Evolutionary conservation across 2,329 filamentous ascomycete genomes (phyloP), one percentile per base, ranked within the genome.

Genomic region (Xenoacremonium recifei): DNA sequence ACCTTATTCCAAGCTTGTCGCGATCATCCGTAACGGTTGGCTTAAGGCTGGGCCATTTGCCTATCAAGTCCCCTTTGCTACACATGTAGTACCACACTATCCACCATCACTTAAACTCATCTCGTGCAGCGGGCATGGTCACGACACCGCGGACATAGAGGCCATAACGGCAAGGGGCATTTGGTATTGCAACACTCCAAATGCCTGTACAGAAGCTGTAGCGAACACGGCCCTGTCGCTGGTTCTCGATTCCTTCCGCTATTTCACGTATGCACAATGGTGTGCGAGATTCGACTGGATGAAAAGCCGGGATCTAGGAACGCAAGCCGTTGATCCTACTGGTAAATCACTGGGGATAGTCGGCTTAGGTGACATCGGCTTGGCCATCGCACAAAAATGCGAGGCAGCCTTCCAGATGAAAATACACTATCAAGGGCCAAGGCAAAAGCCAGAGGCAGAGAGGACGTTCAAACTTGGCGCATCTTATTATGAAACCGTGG

Each of bases 21-120:
- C 45, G 13, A 48, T 50, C 19, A 34, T 48, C 6, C 47, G 47
- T 17, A 45, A 42, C 17, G 47, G 47, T 10, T 50, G 47, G 47
- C 47, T 50, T 30, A 50, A 50, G 20, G 47, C 47, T 13, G 44
- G 47, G 15, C 45, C 47, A 16, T 39, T 50, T 7, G 41, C 47
- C 11, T 42, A 50, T 15, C 29, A 32, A 13, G 32, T 42, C 17
- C 45, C 47, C 4, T 50, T 50, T 37, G 44, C 44, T 3, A 37
- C 35, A 15, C 39, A 50, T 20, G 42, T 50, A 6, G 45, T 50
- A 4, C 39, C 47, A 3, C 33, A 48, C 25, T 50, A 48, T 32
- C 47, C 47, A 5, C 30, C 45, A 5, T 40, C 44, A 15, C 42
- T 50, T n/a, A 48, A 39, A 33, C 39, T 50, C 21, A 43, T 50